Percentiles rank a stretch among this genome's conserved stretches.
phyloP scores from a whole-genome alignment of 495 filamentous ascomycete species.

The Neurospora intermedia region DNA sequence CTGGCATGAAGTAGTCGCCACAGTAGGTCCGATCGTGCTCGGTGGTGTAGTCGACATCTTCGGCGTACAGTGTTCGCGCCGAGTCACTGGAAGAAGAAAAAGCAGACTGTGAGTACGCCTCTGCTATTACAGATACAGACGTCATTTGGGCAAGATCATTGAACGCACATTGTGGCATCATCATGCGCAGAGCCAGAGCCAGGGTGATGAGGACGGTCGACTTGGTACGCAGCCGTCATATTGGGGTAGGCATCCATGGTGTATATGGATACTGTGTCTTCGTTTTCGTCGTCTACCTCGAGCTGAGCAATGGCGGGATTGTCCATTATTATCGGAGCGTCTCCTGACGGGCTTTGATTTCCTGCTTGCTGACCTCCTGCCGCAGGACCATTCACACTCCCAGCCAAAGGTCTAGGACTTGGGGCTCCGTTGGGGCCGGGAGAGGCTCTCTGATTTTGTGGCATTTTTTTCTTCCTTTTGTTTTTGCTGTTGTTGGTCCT shows the following conservation, averaged over 20 bases:
- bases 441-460: background rate
- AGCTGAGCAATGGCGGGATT: background rate
- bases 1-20: conserved; percentile 62
- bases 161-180: conserved; percentile 34
- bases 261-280: conserved; percentile 12
- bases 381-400: background rate
- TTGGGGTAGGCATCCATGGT: conserved; percentile 25
- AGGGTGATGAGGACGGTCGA: conserved; percentile 14
- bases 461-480: background rate
- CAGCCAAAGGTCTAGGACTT: background rate
- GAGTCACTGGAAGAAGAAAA: conserved; percentile 26
- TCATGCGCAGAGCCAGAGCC: conserved; percentile 14
- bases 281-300: conserved; percentile 6
- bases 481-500: conserved; percentile 1
- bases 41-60: conserved; percentile 42
- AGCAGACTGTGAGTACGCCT: conserved; percentile 1
- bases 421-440: background rate
- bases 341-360: background rate
- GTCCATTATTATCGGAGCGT: background rate
- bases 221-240: conserved; percentile 15
- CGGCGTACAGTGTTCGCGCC: conserved; percentile 48
- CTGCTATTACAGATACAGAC: background rate
- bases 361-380: background rate
- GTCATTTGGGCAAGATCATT: background rate
- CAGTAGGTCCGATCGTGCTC: conserved; percentile 64